Base-by-base conservation (phyloP, 78 protist genomes). In the Chrysochromulina parva region DNA sequence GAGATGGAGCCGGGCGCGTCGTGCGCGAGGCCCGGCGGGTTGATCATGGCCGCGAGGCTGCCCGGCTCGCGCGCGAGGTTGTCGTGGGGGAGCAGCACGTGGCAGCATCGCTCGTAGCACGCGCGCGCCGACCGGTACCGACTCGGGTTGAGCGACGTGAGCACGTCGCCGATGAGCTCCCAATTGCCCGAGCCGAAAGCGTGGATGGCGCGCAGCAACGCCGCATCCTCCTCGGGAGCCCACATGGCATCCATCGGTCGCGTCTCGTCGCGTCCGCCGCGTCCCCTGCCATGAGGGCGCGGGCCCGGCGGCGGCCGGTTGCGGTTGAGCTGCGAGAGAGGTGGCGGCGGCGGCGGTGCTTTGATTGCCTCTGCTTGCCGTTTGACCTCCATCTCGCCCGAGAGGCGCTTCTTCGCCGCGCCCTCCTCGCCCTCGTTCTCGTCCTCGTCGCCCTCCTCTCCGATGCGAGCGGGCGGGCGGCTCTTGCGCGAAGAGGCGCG, bases 221-320 rank as follows among this genome's bases (percentile, higher is more conserved):
- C 82, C 82, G 82, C 57, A 24, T 74, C 82, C 57, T 74, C 82
- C 82, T 74, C 82, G 20, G 6, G 26, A 14, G 55, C 11, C 82
- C 82, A 74, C n/a, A 19, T 22, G 14, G 82, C 82, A 4, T 74
- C 82, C 62, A 58, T 58, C 24, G 62, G 62, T 0, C 62, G 62
- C 62, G 62, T 13, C 24, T 13, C 13, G 62, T 58, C 62, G 24
- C 38, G 38, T 38, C 38, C 38, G 38, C 38, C 38, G 38, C 38
- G 38, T 38, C 38, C 38, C 38, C 38, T 38, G 38, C 38, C 38
- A 38, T 38, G 38, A 38, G 38, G 38, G 38, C 38, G 38, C 38
- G 38, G 38, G 38, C 38, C 38, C 38, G 38, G 38, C 38, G 38
- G 38, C 38, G 38, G 38, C 38, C 38, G 38, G 38, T 38, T 38